These are phyloP conservation scores for Neobulgaria alba DNA, from an alignment of 2,329 filamentous ascomycete genomes.

Conservation along the genomic window DNA sequence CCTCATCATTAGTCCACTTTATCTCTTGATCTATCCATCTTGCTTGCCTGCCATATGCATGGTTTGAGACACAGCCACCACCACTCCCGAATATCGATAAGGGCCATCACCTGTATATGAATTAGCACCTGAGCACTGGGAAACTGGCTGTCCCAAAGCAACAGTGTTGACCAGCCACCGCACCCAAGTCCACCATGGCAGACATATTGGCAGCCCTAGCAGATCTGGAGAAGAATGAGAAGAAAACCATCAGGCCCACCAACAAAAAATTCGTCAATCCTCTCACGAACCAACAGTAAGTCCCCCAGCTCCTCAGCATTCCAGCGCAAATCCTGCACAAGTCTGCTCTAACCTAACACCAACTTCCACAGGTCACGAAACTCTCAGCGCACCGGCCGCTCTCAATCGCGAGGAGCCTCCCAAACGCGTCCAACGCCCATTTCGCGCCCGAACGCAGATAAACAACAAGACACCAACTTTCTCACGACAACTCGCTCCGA, in stretches of 20 bases:
- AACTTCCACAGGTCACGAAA: not conserved
- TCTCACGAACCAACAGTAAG: conserved; percentile 1
- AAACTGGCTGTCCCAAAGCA: no score
- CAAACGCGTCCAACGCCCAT: not conserved
- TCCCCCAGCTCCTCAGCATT: not conserved
- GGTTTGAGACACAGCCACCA: no score
- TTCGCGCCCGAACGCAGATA: not conserved
- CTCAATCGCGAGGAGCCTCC: not conserved
- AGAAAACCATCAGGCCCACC: conserved; percentile 1
- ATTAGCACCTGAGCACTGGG: no score
- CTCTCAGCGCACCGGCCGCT: not conserved
- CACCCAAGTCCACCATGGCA: no score
- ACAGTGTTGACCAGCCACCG: no score
- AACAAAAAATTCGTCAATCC: conserved; percentile 5
- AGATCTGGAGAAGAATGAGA: conserved; percentile 3
- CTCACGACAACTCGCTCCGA: not conserved
- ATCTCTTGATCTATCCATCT: no score
- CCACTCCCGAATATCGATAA: no score
- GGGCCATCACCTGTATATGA: no score
- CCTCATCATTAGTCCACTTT: no score
- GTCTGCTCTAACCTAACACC: not conserved
- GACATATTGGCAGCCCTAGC: conserved; percentile 5
- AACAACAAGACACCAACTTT: not conserved
- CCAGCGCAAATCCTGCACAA: not conserved
- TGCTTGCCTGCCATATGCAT: no score